phyloP scores from a whole-genome alignment of 805 yeast species.

The Sungouiella blattae region DNA sequence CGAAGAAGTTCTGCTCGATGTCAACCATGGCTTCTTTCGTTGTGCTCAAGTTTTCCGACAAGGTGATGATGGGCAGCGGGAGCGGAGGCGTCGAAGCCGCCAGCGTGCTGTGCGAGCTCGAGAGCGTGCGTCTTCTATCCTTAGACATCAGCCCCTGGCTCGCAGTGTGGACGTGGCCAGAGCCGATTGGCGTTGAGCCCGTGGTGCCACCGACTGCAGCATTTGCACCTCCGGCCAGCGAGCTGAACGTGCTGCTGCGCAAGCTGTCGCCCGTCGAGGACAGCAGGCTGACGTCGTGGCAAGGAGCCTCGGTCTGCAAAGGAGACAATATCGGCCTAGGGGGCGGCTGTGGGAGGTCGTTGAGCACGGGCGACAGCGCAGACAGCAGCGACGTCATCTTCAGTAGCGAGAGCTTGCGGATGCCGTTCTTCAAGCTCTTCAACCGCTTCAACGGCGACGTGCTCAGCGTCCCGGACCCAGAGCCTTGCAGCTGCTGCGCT shows the following conservation, averaged over 20 bases:
- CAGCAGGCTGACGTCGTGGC: constrained; percentile 12
- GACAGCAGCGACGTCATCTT: constrained; percentile 6
- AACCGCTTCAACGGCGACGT: constrained; percentile 34
- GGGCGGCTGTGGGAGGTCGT: constrained; percentile 4
- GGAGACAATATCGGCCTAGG: no score
- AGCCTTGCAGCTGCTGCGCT: no score
- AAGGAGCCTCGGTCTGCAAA: constrained; percentile 10
- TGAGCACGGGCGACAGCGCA: constrained; percentile 6
- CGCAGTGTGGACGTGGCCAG: constrained; percentile 2
- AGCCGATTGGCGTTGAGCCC: constrained; percentile 5
- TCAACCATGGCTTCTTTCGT: constrained; percentile 25
- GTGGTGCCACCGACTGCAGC: constrained; percentile 3
- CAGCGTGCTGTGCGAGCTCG: constrained; percentile 8
- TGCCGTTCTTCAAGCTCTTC: constrained; percentile 36
- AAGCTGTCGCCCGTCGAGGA: constrained; percentile 11
- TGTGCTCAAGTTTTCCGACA: constrained; percentile 31
- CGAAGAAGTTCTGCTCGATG: constrained; percentile 37
- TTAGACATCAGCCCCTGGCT: constrained; percentile 1
- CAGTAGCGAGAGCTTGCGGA: constrained; percentile 33
- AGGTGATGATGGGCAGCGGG: constrained; percentile 37
- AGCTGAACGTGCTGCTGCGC: constrained; percentile 13
- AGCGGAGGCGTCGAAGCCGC: constrained; percentile 34
- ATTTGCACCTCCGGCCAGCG: constrained; percentile 3
- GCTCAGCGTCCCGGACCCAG: constrained; percentile 4
- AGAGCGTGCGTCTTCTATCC: background rate